Percentiles rank a stretch among this genome's conserved stretches.
Conservation (phyloP, 2,329 filamentous ascomycete genomes). For the Cadophora sp. region DNA sequence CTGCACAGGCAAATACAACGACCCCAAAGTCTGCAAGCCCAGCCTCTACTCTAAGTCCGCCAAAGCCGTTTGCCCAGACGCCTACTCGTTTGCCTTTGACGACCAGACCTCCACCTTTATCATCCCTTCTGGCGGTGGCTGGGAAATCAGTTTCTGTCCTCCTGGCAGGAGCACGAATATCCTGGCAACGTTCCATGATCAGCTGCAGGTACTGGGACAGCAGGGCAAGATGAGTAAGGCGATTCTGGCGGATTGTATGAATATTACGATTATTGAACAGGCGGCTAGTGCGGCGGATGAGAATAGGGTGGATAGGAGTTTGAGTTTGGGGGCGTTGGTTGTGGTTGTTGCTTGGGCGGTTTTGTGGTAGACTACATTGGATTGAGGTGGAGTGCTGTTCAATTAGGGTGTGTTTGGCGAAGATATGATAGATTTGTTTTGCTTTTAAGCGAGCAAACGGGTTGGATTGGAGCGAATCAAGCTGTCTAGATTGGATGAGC, state of each 20-base stretch:
- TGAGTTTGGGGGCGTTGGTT: constrained; percentile 40
- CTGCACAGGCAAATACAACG: constrained; percentile 73
- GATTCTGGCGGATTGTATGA: constrained; percentile 42
- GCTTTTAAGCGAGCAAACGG: too few species aligned
- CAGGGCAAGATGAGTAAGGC: constrained; percentile 49
- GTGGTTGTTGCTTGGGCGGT: constrained; percentile 40
- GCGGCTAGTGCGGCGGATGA: constrained; percentile 20
- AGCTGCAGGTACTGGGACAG: constrained; percentile 56
- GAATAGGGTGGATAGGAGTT: constrained; percentile 31
- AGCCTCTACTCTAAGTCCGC: constrained; percentile 72
- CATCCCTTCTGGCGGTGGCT: constrained; percentile 72
- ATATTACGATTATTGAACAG: constrained; percentile 43
- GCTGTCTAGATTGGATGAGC: constrained; percentile 13
- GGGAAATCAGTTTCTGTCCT: constrained; percentile 82
- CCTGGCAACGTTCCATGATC: constrained; percentile 55
- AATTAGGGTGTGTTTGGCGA: too few species aligned
- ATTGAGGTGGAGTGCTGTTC: too few species aligned
- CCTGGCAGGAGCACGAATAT: constrained; percentile 65
- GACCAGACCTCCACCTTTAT: constrained; percentile 66
- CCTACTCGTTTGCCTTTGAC: constrained; percentile 78
- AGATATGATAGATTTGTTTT: too few species aligned
- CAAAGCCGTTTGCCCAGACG: constrained; percentile 82
- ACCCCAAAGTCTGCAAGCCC: constrained; percentile 67
- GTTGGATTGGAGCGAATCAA: not conserved
- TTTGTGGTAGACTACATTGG: constrained; percentile 27